Conservation (phyloP, 1,284 basidiomycete species). For the Apiotrichum veenhuisii region DNA sequence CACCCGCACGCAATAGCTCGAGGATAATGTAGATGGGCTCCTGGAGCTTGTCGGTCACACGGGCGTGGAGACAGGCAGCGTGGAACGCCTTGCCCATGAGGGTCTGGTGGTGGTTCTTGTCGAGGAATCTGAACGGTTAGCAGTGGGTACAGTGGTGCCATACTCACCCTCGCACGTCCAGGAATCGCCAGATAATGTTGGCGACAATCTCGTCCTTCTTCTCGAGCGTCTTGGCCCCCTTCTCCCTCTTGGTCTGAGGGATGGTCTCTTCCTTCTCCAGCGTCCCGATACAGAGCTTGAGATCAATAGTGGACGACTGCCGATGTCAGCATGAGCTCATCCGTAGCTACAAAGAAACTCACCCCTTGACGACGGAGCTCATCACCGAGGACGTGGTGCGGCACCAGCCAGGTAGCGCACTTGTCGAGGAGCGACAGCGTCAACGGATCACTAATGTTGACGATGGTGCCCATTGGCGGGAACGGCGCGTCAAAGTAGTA, state of each 20-base stretch:
- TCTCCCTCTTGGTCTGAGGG: constrained; percentile 66
- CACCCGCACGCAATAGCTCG: constrained; percentile 87
- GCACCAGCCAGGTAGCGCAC: constrained; percentile 88
- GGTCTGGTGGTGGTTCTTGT: constrained; percentile 78
- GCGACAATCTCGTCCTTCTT: constrained; percentile 99
- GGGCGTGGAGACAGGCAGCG: constrained; percentile 67
- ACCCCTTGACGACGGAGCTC: constrained; percentile 94
- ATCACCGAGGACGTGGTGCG: constrained; percentile 81
- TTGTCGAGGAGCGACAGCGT: constrained; percentile 84
- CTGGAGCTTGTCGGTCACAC: constrained; percentile 96
- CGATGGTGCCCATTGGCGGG: constrained; percentile 34
- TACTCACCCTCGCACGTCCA: constrained; percentile 84
- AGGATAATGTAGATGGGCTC: constrained; percentile 90
- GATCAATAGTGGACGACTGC: constrained; percentile 94
- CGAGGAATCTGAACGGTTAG: constrained; percentile 62
- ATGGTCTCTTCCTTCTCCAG: constrained; percentile 75
- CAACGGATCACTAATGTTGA: constrained; percentile 70
- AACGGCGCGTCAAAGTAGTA: constrained; percentile 52
- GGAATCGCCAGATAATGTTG: constrained; percentile 96
- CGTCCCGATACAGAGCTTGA: constrained; percentile 88
- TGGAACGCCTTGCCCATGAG: constrained; percentile 86
- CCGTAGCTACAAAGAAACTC: constrained; percentile 47
- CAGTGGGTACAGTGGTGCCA: background rate
- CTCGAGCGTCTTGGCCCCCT: constrained; percentile 79
- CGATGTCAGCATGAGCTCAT: background rate